A percentile compares a stretch with the other conserved stretches of the same genome.
These are phyloP conservation scores for Rhinocladiella similis DNA, from an alignment of 2,329 filamentous ascomycete genomes.

Conservation along the genomic window DNA sequence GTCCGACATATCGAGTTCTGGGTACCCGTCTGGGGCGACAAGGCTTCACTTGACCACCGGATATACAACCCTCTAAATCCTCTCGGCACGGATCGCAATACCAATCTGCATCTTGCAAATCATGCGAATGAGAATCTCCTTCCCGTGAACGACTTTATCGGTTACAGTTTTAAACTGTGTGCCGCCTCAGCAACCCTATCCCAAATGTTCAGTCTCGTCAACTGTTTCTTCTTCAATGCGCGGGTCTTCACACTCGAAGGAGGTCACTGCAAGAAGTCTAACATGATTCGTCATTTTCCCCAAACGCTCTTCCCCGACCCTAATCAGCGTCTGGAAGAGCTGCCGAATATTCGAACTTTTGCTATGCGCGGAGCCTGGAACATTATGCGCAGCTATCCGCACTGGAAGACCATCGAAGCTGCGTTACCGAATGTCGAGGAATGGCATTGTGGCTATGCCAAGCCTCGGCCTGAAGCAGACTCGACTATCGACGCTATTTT, in stretches of 20 bases:
- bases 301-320: constrained; percentile 32
- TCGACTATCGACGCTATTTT: constrained; percentile 67
- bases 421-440: constrained; percentile 66
- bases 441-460: constrained; percentile 59
- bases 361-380: constrained; percentile 78
- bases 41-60: constrained; percentile 33
- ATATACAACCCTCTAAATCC: constrained; percentile 9
- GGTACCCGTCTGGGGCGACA: constrained; percentile 70
- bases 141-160: constrained; percentile 54
- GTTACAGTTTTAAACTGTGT: constrained; percentile 57
- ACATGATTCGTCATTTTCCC: constrained; percentile 62
- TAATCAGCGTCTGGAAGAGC: constrained; percentile 42
- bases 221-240: constrained; percentile 58
- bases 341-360: constrained; percentile 63
- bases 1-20: constrained; percentile 75
- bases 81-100: constrained; percentile 15
- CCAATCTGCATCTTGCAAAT: constrained; percentile 16
- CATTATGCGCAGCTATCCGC: constrained; percentile 62
- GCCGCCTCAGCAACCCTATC: constrained; percentile 69
- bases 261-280: constrained; percentile 74
- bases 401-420: constrained; percentile 62
- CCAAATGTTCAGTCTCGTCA: constrained; percentile 67
- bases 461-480: constrained; percentile 73
- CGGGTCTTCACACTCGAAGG: constrained; percentile 72
- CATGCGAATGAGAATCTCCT: constrained; percentile 18